A percentile compares a stretch with the other conserved stretches of the same genome.
Evolutionary conservation across 169 alveolate genomes (phyloP).

Genomic region (Neospora caninum): DNA sequence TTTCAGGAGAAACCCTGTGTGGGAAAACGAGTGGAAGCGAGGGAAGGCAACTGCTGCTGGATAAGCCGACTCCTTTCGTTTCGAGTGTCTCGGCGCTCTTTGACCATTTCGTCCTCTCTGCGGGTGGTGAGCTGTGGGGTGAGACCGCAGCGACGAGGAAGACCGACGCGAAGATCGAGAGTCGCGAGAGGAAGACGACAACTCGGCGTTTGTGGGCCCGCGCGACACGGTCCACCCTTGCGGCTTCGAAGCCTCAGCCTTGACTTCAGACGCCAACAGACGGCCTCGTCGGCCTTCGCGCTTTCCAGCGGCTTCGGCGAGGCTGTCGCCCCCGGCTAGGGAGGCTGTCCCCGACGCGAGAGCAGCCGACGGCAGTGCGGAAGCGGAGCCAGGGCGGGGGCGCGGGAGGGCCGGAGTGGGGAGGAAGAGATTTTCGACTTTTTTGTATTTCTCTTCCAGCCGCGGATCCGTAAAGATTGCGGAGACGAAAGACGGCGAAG

Average conservation of each 20-base stretch:
- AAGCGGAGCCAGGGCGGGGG: too few species aligned
- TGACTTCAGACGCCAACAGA: too few species aligned
- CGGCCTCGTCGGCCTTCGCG: neutral
- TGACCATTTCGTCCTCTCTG: neutral
- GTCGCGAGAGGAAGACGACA: neutral
- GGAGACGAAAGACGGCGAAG: slow-evolving; percentile 26
- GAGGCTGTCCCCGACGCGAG: too few species aligned
- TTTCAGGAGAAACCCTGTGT: slow-evolving; percentile 25
- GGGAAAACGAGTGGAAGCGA: slow-evolving; percentile 9
- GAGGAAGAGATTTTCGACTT: neutral
- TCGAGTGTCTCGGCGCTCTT: neutral
- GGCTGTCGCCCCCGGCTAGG: neutral
- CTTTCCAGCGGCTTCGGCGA: neutral
- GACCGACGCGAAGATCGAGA: neutral
- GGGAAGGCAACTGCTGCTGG: neutral
- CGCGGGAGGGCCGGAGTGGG: neutral
- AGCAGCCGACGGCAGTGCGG: too few species aligned
- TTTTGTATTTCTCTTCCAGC: neutral
- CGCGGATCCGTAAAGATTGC: neutral
- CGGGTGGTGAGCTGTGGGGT: neutral
- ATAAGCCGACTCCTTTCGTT: neutral
- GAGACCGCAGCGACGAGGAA: neutral
- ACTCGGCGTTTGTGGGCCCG: neutral
- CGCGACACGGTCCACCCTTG: too few species aligned
- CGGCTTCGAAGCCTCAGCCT: too few species aligned